Conservation (phyloP, 1,284 basidiomycete genomes). For the Stygiomarasmius scandens region DNA sequence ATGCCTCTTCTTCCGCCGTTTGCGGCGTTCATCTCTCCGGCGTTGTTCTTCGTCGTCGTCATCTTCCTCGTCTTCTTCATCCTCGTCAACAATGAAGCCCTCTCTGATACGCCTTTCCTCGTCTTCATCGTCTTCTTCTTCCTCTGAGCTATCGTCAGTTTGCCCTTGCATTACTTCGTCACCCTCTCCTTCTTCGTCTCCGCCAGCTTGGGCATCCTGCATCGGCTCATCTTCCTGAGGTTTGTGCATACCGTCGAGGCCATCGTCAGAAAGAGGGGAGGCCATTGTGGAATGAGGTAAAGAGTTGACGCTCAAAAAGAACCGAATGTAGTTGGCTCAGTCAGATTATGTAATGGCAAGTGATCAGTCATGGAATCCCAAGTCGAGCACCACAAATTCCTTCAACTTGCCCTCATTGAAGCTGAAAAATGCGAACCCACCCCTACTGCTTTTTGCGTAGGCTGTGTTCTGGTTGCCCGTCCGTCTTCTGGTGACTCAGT, state of each 20-base stretch:
- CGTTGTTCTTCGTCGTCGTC: constrained; percentile 62
- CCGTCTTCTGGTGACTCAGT: constrained; percentile 44
- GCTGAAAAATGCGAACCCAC: constrained; percentile 75
- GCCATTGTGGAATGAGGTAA: constrained; percentile 50
- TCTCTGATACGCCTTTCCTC: constrained; percentile 75
- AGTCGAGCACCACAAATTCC: constrained; percentile 44
- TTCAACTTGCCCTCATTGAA: constrained; percentile 71
- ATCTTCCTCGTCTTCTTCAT: constrained; percentile 70
- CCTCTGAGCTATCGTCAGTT: constrained; percentile 85
- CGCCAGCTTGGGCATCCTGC: constrained; percentile 51
- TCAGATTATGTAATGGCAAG: neutral
- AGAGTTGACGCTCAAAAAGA: neutral
- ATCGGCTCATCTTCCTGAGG: constrained; percentile 57
- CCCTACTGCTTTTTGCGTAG: constrained; percentile 92
- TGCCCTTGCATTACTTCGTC: constrained; percentile 54
- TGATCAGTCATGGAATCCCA: neutral
- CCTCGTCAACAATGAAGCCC: constrained; percentile 87
- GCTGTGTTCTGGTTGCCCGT: constrained; percentile 75
- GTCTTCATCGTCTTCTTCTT: constrained; percentile 82
- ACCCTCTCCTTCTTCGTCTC: constrained; percentile 53
- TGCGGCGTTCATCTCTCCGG: constrained; percentile 50
- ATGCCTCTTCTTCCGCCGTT: constrained; percentile 71
- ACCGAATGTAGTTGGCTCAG: too few species aligned
- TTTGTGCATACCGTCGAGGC: constrained; percentile 25
- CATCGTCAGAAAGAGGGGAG: constrained; percentile 45